Base-by-base conservation (phyloP, 768 basidiomycete genomes). In the Daedaleopsis sinensis region DNA sequence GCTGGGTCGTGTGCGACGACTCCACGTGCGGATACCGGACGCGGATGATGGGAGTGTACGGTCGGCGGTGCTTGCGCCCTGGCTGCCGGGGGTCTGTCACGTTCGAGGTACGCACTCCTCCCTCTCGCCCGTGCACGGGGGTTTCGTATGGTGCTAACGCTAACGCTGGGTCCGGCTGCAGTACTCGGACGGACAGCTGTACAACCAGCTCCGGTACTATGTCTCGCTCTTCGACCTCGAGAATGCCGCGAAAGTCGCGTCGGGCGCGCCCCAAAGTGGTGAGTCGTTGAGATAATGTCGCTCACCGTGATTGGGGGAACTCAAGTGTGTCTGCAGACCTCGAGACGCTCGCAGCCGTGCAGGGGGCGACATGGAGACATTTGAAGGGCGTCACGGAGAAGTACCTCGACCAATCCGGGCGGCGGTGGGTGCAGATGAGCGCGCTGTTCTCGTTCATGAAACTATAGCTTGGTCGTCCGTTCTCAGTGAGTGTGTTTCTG, bases 31-130 rank as follows among this genome's bases (percentile, higher is more conserved):
- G 84, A 10, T 81, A 86, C 61, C 83, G 91, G 39, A 95, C 96
- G n/a, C 81, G 97, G 19, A 91, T 89, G 82, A 96, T 98, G 93
- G 81, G 91, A 38, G 93, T 98, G 0, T 96, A 94, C 72, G 95
- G 94, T 7, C 83, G 87, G 36, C 79, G 89, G 52, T 99, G 97
- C 72, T 71, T 94, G 57, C 83, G 84, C 49, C 76, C 73, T 7
- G 85, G 82, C 11, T 96, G 94, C 73, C 79, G 75, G 61, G 92
- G 92, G 2, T 79, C 74, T 18, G 89, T 95, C 58, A 66, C 83
- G 16, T 88, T 91, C 62, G 91, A 93, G 83, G 94, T 93, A 65
- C 37, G 85, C 76, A n/a, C 16, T 49, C 52, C 18, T 35, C 7
- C 32, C 21, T 23, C 18, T 21, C 19, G 27, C 27, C 27, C 39